Percentiles rank a stretch among this genome's conserved stretches.
Conservation (phyloP, 2,329 filamentous ascomycete genomes). For the Sporothrix protearum region DNA sequence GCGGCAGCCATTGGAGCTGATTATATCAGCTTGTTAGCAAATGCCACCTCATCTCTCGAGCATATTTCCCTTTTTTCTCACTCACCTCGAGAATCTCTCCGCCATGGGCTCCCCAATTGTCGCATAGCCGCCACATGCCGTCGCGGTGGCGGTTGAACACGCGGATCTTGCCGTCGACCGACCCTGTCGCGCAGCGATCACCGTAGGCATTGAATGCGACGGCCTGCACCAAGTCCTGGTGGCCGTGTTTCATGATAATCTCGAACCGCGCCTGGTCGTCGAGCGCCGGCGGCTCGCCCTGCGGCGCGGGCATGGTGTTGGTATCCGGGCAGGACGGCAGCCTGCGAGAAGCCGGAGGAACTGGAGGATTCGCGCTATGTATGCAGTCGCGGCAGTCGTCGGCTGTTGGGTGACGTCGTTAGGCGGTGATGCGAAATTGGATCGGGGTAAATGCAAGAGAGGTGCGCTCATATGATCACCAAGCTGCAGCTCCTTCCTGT, state of each 20-base stretch:
- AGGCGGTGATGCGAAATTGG: not conserved
- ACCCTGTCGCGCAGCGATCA: constrained; percentile 84
- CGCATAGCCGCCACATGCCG: constrained; percentile 72
- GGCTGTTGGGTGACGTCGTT: constrained; percentile 6
- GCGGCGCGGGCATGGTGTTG: constrained; percentile 31
- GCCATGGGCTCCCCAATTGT: constrained; percentile 87
- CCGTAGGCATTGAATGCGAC: constrained; percentile 91
- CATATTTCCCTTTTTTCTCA: too few species aligned
- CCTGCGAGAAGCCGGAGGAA: not conserved
- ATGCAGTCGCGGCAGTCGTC: not conserved
- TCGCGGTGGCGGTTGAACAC: constrained; percentile 83
- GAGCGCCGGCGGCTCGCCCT: constrained; percentile 33
- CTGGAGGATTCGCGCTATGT: not conserved
- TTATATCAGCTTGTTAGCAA: too few species aligned
- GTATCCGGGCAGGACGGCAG: not conserved
- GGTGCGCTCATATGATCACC: constrained; percentile 4
- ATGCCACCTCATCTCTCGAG: not conserved
- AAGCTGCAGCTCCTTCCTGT: not conserved
- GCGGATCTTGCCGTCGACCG: constrained; percentile 87
- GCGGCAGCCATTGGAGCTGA: constrained; percentile 90
- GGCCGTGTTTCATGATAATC: constrained; percentile 66
- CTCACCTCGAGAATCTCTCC: constrained; percentile 72
- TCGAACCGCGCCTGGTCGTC: constrained; percentile 52
- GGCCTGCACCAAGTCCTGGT: constrained; percentile 76
- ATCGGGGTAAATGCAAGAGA: not conserved